Conservation (phyloP, 495 filamentous ascomycete species). For the Aspergillus sclerotioniger region DNA sequence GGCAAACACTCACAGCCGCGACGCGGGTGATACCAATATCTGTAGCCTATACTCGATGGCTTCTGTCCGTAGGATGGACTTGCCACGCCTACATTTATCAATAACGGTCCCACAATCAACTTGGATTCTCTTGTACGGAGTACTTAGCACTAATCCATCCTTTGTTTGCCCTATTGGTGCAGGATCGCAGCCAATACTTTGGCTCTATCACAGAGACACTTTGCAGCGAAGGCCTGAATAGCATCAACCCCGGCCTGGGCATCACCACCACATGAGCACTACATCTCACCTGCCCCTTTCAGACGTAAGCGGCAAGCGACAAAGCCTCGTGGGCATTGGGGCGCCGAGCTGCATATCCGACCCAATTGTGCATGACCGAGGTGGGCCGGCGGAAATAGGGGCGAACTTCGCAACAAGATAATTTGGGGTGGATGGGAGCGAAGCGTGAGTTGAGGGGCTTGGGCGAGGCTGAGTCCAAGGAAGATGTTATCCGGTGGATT, state of each 20-base stretch:
- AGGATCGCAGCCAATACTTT: no score
- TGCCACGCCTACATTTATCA: neutral
- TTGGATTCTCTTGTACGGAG: no score
- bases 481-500: neutral
- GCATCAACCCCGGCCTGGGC: conserved; percentile 18
- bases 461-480: neutral
- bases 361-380: conserved; percentile 52
- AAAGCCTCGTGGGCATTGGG: conserved; percentile 46
- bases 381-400: conserved; percentile 20
- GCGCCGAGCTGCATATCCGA: conserved; percentile 53
- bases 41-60: neutral
- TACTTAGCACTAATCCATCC: no score
- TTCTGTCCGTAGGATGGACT: neutral
- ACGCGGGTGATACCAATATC: neutral
- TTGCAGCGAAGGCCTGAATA: no score
- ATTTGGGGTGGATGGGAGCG: no score
- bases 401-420: no score
- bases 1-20: neutral
- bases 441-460: neutral
- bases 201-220: no score
- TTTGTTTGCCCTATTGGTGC: no score
- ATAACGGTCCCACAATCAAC: neutral
- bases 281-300: conserved; percentile 35
- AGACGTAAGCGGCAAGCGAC: conserved; percentile 52
- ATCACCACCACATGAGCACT: conserved; percentile 54